Base-by-base conservation (phyloP, 768 basidiomycete species). In the Tulasnella sp. region DNA sequence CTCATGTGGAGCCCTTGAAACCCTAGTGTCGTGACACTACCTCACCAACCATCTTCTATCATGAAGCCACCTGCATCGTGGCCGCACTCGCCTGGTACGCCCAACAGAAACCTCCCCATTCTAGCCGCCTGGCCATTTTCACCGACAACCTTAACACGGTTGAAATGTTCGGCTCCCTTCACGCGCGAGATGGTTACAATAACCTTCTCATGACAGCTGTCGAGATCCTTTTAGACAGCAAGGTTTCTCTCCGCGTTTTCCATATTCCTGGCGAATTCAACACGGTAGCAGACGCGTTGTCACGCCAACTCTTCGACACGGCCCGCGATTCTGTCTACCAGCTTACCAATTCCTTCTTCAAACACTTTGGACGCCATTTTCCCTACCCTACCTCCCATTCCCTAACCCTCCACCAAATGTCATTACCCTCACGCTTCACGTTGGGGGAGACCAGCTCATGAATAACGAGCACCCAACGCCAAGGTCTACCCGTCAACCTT, bases 131-230 rank as follows among this genome's bases (percentile, higher is more conserved):
- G 2, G 58, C 59, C 0, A 46, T 69, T 2, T 68, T 54, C 52
- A 66, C 66, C 0, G 74, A 74, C 45, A 72, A 65, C 27, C 27
- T 61, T 0, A 71, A 71, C 61, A 67, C 69, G 0, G 68, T 73
- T 1, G 43, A 62, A 0, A 65, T 74, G 4, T 74, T 74, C 46
- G 65, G 65, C 35, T 51, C 63, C 1, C 59, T 72, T 3, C 29
- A 55, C 4, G 65, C 67, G 1, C 2, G 21, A 2, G 63, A 63
- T 1, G 27, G 17, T 0, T 68, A 68, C 53, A 70, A 71, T 39
- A 5, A 29, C 1, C 41, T 72, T n/a, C 61, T 72, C 0, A 51
- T 41, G 2, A n/a, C 29, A 4, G 59, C 65, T 0, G 65, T 67
- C 21, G 64, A 69, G 12, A 11, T 48, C 0, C 6, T 65, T 5